These are phyloP conservation scores for Fibroporia radiculosa DNA, from an alignment of 768 basidiomycete genomes.

Conservation along the genomic window DNA sequence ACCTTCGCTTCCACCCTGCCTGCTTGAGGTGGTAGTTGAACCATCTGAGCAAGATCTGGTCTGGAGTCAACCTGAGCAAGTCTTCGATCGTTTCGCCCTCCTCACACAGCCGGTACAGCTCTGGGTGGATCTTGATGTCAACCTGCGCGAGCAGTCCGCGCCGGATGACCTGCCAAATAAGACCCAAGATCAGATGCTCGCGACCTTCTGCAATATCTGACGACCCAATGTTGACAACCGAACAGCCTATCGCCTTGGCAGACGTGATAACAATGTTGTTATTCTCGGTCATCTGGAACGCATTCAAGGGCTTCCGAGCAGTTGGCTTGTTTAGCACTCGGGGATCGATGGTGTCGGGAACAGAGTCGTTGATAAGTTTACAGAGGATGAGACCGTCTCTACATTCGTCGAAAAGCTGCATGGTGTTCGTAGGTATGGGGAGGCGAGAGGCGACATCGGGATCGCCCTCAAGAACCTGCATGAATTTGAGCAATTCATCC, in stretches of 20 bases:
- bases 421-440: constrained; percentile 92
- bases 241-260: constrained; percentile 96
- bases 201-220: constrained; percentile 86
- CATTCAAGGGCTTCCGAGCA: constrained; percentile 78
- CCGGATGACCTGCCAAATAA: constrained; percentile 99
- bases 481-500: no score
- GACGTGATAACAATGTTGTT: constrained; percentile 99
- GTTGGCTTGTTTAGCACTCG: constrained; percentile 94
- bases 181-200: constrained; percentile 93
- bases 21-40: constrained; percentile 98
- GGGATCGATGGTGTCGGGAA: constrained; percentile 97
- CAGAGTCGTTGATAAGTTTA: constrained; percentile 99
- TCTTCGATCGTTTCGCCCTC: constrained; percentile 98
- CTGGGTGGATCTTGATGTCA: constrained; percentile 97
- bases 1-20: constrained; percentile 87
- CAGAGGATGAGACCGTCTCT: constrained; percentile 93
- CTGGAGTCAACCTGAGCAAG: constrained; percentile 86
- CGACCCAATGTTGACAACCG: constrained; percentile 97
- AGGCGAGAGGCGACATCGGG: constrained; percentile 72
- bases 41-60: constrained; percentile 97
- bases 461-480: constrained; percentile 86
- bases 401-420: constrained; percentile 98
- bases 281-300: constrained; percentile 99
- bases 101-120: constrained; percentile 91
- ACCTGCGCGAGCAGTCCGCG: constrained; percentile 89